These are phyloP conservation scores for Aspergillus conjunctus DNA, from an alignment of 495 filamentous ascomycete genomes.

Conservation along the genomic window DNA sequence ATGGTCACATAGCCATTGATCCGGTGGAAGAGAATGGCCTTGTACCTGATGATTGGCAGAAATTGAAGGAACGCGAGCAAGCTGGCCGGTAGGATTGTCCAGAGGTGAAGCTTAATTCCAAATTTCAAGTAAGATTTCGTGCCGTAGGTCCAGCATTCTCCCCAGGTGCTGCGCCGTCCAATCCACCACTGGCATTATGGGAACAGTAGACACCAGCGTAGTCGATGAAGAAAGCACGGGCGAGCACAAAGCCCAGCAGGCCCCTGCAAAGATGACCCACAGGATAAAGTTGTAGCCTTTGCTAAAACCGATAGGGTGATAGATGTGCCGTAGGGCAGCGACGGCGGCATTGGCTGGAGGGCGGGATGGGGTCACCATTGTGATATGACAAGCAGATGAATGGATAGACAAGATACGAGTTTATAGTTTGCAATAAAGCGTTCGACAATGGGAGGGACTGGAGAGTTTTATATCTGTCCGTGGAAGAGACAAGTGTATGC, in stretches of 20 bases:
- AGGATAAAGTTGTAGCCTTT: background rate
- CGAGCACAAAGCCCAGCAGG: background rate
- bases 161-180: background rate
- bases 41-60: constrained; percentile 4
- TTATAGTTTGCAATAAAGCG: background rate
- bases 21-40: constrained; percentile 4
- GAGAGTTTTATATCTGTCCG: background rate
- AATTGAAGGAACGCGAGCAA: constrained; percentile 7
- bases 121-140: background rate
- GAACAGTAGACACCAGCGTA: background rate
- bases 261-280: background rate
- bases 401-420: background rate
- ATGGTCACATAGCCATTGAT: constrained; percentile 11
- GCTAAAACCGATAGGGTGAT: background rate
- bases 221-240: background rate
- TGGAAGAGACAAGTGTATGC: background rate
- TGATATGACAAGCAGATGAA: background rate
- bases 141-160: background rate
- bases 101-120: background rate
- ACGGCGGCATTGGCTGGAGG: background rate
- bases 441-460: background rate
- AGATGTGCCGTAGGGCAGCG: background rate
- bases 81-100: background rate
- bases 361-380: background rate
- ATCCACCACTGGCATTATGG: background rate